phyloP scores from a whole-genome alignment of 1,284 basidiomycete genomes.

The Gomphus bonarii region DNA sequence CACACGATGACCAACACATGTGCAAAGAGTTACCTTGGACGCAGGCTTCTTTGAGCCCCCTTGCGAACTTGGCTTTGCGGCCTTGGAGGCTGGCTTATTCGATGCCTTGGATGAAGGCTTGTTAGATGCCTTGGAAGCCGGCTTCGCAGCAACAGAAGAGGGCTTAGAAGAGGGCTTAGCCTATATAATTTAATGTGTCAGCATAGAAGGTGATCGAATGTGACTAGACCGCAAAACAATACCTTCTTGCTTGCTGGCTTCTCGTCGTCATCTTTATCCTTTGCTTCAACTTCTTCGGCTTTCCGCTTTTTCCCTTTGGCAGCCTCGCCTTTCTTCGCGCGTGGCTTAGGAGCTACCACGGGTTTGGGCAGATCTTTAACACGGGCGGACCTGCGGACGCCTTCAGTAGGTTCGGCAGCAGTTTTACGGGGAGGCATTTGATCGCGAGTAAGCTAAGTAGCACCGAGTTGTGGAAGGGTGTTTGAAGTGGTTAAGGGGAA shows the following conservation, averaged over 20 bases:
- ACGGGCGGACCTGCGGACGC: constrained; percentile 1
- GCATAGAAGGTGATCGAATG: not conserved
- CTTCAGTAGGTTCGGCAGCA: not conserved
- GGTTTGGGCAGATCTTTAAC: constrained; percentile 3
- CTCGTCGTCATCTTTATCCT: not conserved
- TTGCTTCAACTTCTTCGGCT: not conserved
- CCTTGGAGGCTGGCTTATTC: not conserved
- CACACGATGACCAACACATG: not conserved
- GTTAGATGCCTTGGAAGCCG: not conserved
- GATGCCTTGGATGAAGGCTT: not conserved
- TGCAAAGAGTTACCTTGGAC: not conserved
- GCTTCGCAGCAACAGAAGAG: not conserved
- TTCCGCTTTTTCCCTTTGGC: constrained; percentile 5
- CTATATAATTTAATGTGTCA: not conserved
- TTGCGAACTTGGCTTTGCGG: not conserved
- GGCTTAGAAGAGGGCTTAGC: not conserved
- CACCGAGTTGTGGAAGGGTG: no score
- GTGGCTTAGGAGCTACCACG: not conserved
- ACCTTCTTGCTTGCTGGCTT: not conserved
- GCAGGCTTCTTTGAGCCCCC: not conserved
- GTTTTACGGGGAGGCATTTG: constrained; percentile 1
- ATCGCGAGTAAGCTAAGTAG: not conserved
- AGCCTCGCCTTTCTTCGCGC: constrained; percentile 1
- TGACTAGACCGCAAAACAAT: not conserved
- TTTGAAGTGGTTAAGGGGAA: not conserved